These are phyloP conservation scores for Choanephora cucurbitarum DNA, from an alignment of 371 early-diverging fungal species.

Conservation along the genomic window DNA sequence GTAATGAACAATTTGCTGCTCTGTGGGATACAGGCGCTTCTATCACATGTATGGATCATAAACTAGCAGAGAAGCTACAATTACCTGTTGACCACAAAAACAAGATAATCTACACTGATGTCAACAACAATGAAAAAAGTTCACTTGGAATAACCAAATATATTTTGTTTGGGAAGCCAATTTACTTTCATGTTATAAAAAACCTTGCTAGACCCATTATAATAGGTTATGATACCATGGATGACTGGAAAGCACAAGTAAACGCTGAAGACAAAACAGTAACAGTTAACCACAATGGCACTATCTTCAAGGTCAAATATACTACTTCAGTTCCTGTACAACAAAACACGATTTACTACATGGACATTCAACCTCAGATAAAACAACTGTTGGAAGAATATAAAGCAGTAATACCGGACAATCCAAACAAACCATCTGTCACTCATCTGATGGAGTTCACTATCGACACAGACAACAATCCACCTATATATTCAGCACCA, in stretches of 20 bases:
- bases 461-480: constrained; percentile 10
- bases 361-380: not conserved
- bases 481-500: constrained; percentile 5
- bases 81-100: too few species aligned
- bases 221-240: constrained; percentile 7
- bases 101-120: constrained; percentile 1
- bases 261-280: not conserved
- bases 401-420: not conserved
- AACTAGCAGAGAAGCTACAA: not conserved
- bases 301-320: not conserved
- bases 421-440: constrained; percentile 5
- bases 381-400: not conserved
- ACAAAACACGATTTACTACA: not conserved
- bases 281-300: not conserved
- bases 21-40: constrained; percentile 14
- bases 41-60: not conserved
- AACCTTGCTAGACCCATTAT: not conserved
- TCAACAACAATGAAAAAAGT: constrained; percentile 4
- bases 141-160: not conserved
- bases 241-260: not conserved
- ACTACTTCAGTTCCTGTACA: not conserved
- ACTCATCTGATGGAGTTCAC: constrained; percentile 3
- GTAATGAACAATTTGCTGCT: too few species aligned
- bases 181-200: constrained; percentile 4
- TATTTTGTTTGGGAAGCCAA: not conserved